phyloP scores from a whole-genome alignment of 345 rosid species.

The Raphanus sativus region DNA sequence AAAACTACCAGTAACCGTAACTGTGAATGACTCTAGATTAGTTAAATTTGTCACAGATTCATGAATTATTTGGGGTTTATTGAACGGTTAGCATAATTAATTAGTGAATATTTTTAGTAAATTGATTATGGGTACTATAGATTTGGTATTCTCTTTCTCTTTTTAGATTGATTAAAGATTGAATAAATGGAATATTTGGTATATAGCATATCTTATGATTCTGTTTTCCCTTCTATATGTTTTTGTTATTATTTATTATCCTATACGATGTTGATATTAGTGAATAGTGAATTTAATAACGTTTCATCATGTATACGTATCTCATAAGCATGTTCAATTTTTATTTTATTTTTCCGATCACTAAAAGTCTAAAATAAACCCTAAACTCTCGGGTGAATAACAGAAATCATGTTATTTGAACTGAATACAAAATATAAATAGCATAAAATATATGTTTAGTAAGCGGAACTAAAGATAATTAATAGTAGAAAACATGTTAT shows the following conservation, averaged over 20 bases:
- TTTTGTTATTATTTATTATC: background rate
- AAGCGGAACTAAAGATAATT: background rate
- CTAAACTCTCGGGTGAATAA: background rate
- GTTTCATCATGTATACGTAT: background rate
- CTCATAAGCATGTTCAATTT: background rate
- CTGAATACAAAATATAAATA: background rate
- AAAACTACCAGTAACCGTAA: background rate
- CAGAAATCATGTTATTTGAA: background rate
- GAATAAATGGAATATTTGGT: background rate
- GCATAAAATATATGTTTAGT: background rate
- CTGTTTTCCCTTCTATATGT: background rate
- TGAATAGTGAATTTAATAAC: background rate
- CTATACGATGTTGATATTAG: background rate
- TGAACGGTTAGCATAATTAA: background rate
- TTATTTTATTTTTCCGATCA: background rate
- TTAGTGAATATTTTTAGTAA: background rate
- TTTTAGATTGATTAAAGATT: background rate
- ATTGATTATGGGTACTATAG: background rate
- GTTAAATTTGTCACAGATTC: background rate
- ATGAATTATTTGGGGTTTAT: background rate
- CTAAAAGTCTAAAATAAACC: background rate
- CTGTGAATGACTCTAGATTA: background rate
- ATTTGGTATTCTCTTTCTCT: background rate
- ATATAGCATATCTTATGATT: background rate
- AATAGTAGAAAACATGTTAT: background rate